phyloP scores from a whole-genome alignment of 106 monocot species.

The Alisma plantagoaquatica region DNA sequence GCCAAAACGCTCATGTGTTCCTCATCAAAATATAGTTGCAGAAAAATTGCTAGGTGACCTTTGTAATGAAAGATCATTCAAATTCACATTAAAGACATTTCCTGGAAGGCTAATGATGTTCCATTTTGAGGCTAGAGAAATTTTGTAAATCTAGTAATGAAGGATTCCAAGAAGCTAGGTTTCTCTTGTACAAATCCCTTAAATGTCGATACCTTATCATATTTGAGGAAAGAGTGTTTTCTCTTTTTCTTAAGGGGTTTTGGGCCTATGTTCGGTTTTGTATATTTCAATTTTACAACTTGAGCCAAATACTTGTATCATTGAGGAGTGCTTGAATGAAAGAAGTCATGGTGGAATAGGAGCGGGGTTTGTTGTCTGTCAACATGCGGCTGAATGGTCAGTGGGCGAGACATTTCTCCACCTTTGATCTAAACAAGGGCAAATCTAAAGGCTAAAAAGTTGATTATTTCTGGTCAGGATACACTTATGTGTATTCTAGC shows the following conservation, averaged over 20 bases:
- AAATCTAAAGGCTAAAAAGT: no score
- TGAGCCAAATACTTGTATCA: slow-evolving; percentile 57
- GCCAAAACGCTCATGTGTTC: slow-evolving; percentile 83
- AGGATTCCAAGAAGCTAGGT: slow-evolving; percentile 92
- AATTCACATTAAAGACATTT: slow-evolving; percentile 49
- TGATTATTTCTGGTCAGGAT: no score
- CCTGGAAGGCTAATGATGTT: slow-evolving; percentile 70
- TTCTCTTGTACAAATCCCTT: neutral
- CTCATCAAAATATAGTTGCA: slow-evolving; percentile 65
- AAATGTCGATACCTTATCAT: neutral
- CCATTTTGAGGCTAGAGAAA: slow-evolving; percentile 62
- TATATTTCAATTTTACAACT: slow-evolving; percentile 67
- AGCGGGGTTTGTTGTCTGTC: no score
- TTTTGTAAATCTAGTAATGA: slow-evolving; percentile 41
- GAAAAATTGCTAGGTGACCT: slow-evolving; percentile 39
- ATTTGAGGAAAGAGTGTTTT: neutral
- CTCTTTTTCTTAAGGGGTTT: no score
- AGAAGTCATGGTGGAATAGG: no score
- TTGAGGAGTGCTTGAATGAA: slow-evolving; percentile 75
- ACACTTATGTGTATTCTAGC: no score
- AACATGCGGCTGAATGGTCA: no score
- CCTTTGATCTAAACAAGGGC: no score
- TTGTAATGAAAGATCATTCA: slow-evolving; percentile 44
- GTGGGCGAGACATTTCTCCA: no score
- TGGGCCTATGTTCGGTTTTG: slow-evolving; percentile 11